Percentiles rank a stretch among this genome's conserved stretches.
phyloP scores from a whole-genome alignment of 441 rosid species.

The Theobroma grandiflorum region DNA sequence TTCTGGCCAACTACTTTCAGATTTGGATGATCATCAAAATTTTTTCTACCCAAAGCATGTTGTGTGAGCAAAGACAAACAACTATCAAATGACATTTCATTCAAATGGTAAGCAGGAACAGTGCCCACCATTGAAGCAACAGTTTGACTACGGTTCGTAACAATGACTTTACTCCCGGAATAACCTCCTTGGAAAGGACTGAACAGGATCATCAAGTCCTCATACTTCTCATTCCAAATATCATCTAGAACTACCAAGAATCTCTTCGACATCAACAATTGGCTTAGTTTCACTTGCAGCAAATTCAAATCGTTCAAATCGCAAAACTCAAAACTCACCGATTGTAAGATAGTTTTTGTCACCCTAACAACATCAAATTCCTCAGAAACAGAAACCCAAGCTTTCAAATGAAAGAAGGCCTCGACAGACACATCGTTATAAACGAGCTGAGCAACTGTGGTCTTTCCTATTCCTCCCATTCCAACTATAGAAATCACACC shows the following conservation, averaged over 20 bases:
- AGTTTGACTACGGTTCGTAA: neutral
- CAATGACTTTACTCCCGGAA: constrained; percentile 6
- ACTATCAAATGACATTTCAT: neutral
- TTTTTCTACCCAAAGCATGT: constrained; percentile 1
- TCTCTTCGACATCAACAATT: neutral
- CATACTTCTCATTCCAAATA: constrained; percentile 13
- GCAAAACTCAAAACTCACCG: neutral
- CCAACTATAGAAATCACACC: constrained; percentile 14
- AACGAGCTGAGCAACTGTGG: constrained; percentile 12
- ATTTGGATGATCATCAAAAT: neutral
- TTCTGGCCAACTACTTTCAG: neutral
- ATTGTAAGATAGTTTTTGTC: constrained; percentile 16
- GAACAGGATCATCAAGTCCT: neutral
- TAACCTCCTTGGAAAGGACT: constrained; percentile 12
- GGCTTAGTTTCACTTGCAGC: neutral
- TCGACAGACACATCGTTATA: neutral
- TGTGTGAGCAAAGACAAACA: neutral
- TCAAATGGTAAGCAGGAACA: neutral
- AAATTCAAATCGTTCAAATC: constrained; percentile 2
- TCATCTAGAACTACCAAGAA: constrained; percentile 2
- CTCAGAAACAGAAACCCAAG: constrained; percentile 14
- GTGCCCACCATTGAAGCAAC: constrained; percentile 10
- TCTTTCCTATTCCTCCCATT: constrained; percentile 20
- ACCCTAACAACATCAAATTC: neutral
- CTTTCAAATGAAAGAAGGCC: neutral